phyloP scores from a whole-genome alignment of 805 yeast species.

The Grigorovia transvaalensis region DNA sequence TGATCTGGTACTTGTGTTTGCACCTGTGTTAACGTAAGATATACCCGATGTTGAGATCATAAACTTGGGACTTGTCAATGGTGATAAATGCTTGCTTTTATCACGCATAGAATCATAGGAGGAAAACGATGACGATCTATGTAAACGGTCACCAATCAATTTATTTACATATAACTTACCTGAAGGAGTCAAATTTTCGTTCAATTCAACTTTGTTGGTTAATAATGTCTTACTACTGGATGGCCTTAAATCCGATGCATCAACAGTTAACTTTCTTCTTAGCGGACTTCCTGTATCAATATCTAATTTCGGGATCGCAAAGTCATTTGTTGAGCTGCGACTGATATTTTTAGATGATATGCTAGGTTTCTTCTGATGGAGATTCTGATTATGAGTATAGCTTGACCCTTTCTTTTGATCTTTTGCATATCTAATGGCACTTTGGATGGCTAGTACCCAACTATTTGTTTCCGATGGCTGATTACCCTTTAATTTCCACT shows the following conservation, averaged over 20 bases:
- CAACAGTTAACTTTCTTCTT: neutral
- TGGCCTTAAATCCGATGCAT: neutral
- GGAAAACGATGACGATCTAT: conserved; percentile 9
- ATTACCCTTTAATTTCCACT: conserved; percentile 88
- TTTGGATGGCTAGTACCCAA: conserved; percentile 96
- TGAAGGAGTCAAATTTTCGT: conserved; percentile 23
- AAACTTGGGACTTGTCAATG: conserved; percentile 3
- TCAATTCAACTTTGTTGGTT: conserved; percentile 20
- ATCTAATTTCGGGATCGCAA: neutral
- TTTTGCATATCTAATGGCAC: conserved; percentile 78
- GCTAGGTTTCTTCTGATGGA: neutral
- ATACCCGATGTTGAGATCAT: conserved; percentile 5
- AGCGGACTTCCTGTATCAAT: no score
- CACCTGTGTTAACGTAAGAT: conserved; percentile 5
- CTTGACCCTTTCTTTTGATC: conserved; percentile 36
- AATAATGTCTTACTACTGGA: conserved; percentile 2
- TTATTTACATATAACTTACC: conserved; percentile 25
- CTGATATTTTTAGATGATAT: neutral
- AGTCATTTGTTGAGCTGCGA: neutral
- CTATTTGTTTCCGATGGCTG: conserved; percentile 91
- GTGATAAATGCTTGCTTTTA: neutral
- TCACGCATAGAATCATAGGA: neutral
- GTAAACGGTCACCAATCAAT: conserved; percentile 20
- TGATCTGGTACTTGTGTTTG: conserved; percentile 1
- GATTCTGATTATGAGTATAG: neutral